Evolutionary conservation across 1,284 basidiomycete species (phyloP).

Genomic region (Tilletia walkeri): DNA sequence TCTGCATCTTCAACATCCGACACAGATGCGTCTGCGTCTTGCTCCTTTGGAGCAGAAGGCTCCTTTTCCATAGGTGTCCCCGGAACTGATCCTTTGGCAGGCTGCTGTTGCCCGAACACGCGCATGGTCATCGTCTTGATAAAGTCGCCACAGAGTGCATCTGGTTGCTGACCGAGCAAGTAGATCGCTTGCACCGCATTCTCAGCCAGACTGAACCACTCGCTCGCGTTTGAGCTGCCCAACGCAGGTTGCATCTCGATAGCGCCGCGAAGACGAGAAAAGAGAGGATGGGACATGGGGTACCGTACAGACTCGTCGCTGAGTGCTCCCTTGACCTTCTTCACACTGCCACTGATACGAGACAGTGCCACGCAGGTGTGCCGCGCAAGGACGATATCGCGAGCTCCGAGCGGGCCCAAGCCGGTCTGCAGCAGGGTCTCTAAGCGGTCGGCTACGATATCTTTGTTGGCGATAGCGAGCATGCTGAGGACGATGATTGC

Average conservation of each 20-base stretch:
- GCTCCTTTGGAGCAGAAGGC: not conserved
- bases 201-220: constrained; percentile 84
- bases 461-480: constrained; percentile 81
- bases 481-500: constrained; percentile 94
- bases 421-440: constrained; percentile 84
- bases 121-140: constrained; percentile 75
- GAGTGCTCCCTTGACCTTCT: constrained; percentile 85
- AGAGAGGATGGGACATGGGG: constrained; percentile 84
- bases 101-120: constrained; percentile 63
- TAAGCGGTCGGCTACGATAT: constrained; percentile 81
- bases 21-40: not conserved
- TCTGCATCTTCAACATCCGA: not conserved
- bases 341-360: constrained; percentile 85
- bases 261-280: constrained; percentile 74
- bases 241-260: constrained; percentile 57
- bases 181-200: constrained; percentile 96
- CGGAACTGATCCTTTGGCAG: constrained; percentile 20
- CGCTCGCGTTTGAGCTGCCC: constrained; percentile 26
- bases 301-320: constrained; percentile 81
- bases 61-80: constrained; percentile 11
- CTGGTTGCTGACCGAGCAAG: constrained; percentile 87
- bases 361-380: constrained; percentile 93
- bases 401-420: constrained; percentile 71
- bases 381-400: constrained; percentile 80
- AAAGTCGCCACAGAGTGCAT: constrained; percentile 75